Evolutionary conservation across 2,329 filamentous ascomycete species (phyloP).

Genomic region (Zasmidium citrigriseum): DNA sequence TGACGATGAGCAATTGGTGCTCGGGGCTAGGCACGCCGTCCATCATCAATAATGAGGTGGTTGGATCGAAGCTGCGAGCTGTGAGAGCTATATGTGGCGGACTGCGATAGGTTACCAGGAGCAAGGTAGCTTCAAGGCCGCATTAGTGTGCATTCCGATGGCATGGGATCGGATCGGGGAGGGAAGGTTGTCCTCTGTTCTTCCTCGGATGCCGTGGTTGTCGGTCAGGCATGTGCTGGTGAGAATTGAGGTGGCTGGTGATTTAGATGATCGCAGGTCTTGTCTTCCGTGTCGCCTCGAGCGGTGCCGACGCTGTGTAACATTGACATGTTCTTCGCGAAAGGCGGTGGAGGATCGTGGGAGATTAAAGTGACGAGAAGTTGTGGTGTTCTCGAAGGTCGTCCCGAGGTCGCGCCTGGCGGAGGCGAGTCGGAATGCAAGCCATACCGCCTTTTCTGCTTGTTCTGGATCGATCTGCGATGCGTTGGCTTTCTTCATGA

Average conservation of each 20-base stretch:
- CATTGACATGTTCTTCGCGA: neutral
- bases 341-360: too few relatives aligned
- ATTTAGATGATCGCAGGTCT: neutral
- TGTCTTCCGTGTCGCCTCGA: neutral
- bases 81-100: neutral
- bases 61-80: neutral
- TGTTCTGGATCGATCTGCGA: neutral
- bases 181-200: too few relatives aligned
- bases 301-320: neutral
- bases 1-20: too few relatives aligned
- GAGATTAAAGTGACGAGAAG: too few relatives aligned
- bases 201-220: neutral
- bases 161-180: neutral
- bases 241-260: neutral
- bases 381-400: too few relatives aligned
- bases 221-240: neutral
- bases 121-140: neutral
- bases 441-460: neutral
- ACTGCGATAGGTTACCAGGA: neutral
- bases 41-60: too few relatives aligned
- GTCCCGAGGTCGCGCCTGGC: neutral
- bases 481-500: neutral
- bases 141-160: neutral
- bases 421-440: neutral
- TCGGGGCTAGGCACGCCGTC: too few relatives aligned